Evolutionary conservation across 257 asterid species (phyloP).

Genomic region (Henckelia pumila): DNA sequence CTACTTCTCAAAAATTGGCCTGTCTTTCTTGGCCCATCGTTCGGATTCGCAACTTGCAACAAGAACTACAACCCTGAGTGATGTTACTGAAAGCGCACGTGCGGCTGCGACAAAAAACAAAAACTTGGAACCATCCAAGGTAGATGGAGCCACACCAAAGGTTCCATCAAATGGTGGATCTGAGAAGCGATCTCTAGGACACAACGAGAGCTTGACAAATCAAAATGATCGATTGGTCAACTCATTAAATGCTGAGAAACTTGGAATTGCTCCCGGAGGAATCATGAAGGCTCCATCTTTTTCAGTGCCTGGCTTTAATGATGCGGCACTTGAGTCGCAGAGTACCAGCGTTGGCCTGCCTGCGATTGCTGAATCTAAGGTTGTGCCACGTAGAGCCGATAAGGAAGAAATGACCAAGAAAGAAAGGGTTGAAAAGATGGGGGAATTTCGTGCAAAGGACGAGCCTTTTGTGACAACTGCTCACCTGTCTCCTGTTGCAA

Average conservation of each 20-base stretch:
- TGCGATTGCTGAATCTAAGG: neutral
- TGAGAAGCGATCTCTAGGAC: too few species aligned
- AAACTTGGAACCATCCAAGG: too few species aligned
- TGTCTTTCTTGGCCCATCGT: conserved; percentile 40
- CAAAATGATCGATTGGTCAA: too few species aligned
- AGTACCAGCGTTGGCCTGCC: too few species aligned
- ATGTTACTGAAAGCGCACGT: neutral
- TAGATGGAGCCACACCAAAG: too few species aligned
- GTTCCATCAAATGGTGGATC: too few species aligned
- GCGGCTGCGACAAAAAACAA: neutral
- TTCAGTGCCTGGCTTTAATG: neutral
- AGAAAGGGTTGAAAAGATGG: conserved; percentile 18
- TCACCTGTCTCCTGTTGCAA: neutral
- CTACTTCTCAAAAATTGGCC: conserved; percentile 40
- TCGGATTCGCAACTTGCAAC: conserved; percentile 25
- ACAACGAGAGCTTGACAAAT: too few species aligned
- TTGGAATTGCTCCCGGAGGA: neutral
- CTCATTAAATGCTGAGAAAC: too few species aligned
- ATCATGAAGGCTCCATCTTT: neutral
- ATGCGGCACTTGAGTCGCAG: neutral
- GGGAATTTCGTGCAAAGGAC: too few species aligned
- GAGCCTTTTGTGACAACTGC: conserved; percentile 7
- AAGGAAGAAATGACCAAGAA: conserved; percentile 3
- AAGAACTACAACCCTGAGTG: conserved; percentile 17
- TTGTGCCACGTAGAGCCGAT: conserved; percentile 3